Percentiles rank a stretch among this genome's conserved stretches.
Conservation (phyloP, 106 monocot species). For the Dioscorea alata region DNA sequence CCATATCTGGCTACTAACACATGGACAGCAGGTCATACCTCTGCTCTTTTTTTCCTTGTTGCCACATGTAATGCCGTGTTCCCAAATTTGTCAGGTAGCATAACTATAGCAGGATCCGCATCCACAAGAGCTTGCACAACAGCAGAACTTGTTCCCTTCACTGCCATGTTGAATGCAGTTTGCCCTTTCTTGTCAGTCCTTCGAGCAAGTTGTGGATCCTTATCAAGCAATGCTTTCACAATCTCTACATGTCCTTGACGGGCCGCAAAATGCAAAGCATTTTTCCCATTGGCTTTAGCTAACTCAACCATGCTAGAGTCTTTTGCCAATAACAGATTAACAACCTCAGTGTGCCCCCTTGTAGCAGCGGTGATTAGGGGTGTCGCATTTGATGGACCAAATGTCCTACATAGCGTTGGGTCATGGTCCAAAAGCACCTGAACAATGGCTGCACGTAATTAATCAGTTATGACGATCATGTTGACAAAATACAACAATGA, state of each 20-base stretch:
- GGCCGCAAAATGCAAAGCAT: slow-evolving; percentile 46
- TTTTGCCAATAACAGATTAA: slow-evolving; percentile 23
- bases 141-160: slow-evolving; percentile 34
- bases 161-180: slow-evolving; percentile 52
- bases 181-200: slow-evolving; percentile 57
- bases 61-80: slow-evolving; percentile 45
- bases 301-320: slow-evolving; percentile 30
- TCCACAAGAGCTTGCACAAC: slow-evolving; percentile 43
- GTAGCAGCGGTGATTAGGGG: slow-evolving; percentile 42
- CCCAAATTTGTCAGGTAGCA: slow-evolving; percentile 42
- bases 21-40: slow-evolving; percentile 15
- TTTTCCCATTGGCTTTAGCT: slow-evolving; percentile 43
- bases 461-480: slow-evolving; percentile 3
- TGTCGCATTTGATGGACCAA: slow-evolving; percentile 43
- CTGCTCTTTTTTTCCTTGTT: slow-evolving; percentile 44
- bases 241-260: slow-evolving; percentile 42
- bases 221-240: slow-evolving; percentile 31
- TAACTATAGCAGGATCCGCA: slow-evolving; percentile 46
- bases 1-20: no score
- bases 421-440: slow-evolving; percentile 51
- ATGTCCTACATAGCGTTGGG: slow-evolving; percentile 32
- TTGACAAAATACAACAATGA: background rate
- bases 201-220: slow-evolving; percentile 41
- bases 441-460: slow-evolving; percentile 31
- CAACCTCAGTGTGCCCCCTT: slow-evolving; percentile 37